Evolutionary conservation across 805 yeast species (phyloP), one percentile per base, ranked within the genome.

Genomic region (Lipomyces lipofer): DNA sequence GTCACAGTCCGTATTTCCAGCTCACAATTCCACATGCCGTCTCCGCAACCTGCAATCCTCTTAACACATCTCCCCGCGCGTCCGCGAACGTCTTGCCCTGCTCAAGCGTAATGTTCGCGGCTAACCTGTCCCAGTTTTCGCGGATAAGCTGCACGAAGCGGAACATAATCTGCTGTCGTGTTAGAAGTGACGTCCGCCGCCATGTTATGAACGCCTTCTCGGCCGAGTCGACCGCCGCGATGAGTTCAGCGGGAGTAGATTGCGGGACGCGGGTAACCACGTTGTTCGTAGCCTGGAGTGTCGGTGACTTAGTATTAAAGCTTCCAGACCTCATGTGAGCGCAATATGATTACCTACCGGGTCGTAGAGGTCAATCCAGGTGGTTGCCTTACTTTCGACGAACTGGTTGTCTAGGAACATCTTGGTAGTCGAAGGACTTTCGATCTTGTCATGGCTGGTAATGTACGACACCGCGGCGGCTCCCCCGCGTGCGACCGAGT

Each of bases 31-130:
- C 78, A 64, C 87, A 82, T 12, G 88, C 83, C 49, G 85, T 83
- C 72, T 85, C 91, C 3, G 89, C 90, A 45, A 85, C 91, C 70
- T 85, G 91, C 44, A 85, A 75, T 3, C 91, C 91, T 52, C 91
- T 75, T 51, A 85, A 75, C 13, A 85, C 91, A 69, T 85, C 85
- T 17, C 90, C 91, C 66, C 76, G 73, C 50, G 91, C 91, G 63
- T 85, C 91, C 38, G 80, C 78, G 69, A 83, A 82, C 19, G 91
- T 82, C 72, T 85, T 85, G 50, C 92, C 91, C 72, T 85, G 90
- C 73, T 87, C 85, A 51, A 80, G 75, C 56, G 84, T 85, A 58
- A 85, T 78, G 45, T 74, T 75, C 17, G 81, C 75, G 1, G 91
- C 91, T 21, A 85, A 71, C 53, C 86, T 69, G 69, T 85, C 89